phyloP scores from a whole-genome alignment of 108 stramenopile species.

The Cyclotella baltica region DNA sequence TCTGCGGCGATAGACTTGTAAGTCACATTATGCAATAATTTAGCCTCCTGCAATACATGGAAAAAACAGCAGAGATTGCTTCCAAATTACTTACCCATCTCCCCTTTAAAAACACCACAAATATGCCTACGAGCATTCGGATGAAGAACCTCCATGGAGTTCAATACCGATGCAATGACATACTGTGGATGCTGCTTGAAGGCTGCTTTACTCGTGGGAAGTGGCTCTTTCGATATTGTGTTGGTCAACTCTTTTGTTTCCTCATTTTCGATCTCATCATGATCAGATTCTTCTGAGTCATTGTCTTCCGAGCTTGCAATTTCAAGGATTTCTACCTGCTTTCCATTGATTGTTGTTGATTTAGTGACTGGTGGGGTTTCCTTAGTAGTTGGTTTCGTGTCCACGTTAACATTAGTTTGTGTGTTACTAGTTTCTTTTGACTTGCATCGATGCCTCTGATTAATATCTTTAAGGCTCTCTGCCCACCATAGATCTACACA shows the following conservation, averaged over 20 bases:
- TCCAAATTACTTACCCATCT: slow-evolving; percentile 40
- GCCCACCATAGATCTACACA: slow-evolving; percentile 57
- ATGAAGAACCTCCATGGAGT: slow-evolving; percentile 71
- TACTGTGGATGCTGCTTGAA: slow-evolving; percentile 82
- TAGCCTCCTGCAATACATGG: no score
- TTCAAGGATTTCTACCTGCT: slow-evolving; percentile 55
- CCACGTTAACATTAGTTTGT: neutral
- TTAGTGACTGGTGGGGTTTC: slow-evolving; percentile 13
- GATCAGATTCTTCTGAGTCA: slow-evolving; percentile 13
- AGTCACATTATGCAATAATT: neutral
- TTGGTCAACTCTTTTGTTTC: slow-evolving; percentile 63
- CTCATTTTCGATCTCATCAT: slow-evolving; percentile 43
- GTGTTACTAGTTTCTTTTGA: slow-evolving; percentile 1
- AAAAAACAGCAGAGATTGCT: neutral
- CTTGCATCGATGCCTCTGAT: slow-evolving; percentile 13
- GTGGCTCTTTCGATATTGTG: slow-evolving; percentile 60
- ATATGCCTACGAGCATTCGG: slow-evolving; percentile 77
- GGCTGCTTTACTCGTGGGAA: slow-evolving; percentile 80
- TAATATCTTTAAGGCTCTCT: slow-evolving; percentile 31
- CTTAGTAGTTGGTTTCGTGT: neutral
- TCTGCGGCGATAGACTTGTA: slow-evolving; percentile 58
- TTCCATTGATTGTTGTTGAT: slow-evolving; percentile 27
- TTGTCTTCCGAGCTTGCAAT: slow-evolving; percentile 49
- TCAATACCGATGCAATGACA: slow-evolving; percentile 74
- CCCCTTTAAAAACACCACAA: slow-evolving; percentile 90